Base-by-base conservation (phyloP, 2,329 filamentous ascomycete genomes). In the Magnaporthiopsis incrustans region DNA sequence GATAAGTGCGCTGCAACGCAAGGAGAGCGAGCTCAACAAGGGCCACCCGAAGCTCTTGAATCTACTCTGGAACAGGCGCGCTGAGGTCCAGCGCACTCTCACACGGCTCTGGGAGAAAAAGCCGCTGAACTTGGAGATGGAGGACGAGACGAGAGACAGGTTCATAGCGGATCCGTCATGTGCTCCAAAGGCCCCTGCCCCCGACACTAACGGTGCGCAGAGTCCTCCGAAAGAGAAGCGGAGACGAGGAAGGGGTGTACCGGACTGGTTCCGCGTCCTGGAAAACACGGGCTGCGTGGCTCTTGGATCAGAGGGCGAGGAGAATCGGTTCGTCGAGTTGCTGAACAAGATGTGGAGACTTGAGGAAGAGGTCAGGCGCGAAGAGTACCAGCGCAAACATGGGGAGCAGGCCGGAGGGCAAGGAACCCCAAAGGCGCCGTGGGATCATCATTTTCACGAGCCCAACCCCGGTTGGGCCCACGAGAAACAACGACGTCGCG, bases 371-470 rank as follows among this genome's bases (percentile, higher is more conserved):
- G 65, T 68, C 44, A 38, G 61, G 8, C 53, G 64, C 8, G 1
- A 50, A 18, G 18, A 50, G 38, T 50, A 22, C 38, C 18, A 50
- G 38, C 38, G 38, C 15, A 50, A 50, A 22, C 15, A 50, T 6
- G 15, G 22, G 15, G 38, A 53, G 44, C 44, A 53, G 44, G 22
- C 44, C 44, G 44, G 22, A 53, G 15, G 30, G 1, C 25, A 57
- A 57, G 63, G 38, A 67, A 32, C 14, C 50, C 26, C 12, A 35
- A 57, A 26, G 27, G 35, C 64, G 14, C 57, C 60, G 12, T 71
- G 70, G 70, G 67, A 70, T 38, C 70, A 70, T 64, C 38, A 66
- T 2, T 72, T 68, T 67, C 71, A 72, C 44, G 53, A 67, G 6
- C 68, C 70, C 10, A 57, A 67, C 30, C 65, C 67, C 6, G 64